Evolutionary conservation across 495 filamentous ascomycete species (phyloP).

Genomic region (Penicillium salamii): DNA sequence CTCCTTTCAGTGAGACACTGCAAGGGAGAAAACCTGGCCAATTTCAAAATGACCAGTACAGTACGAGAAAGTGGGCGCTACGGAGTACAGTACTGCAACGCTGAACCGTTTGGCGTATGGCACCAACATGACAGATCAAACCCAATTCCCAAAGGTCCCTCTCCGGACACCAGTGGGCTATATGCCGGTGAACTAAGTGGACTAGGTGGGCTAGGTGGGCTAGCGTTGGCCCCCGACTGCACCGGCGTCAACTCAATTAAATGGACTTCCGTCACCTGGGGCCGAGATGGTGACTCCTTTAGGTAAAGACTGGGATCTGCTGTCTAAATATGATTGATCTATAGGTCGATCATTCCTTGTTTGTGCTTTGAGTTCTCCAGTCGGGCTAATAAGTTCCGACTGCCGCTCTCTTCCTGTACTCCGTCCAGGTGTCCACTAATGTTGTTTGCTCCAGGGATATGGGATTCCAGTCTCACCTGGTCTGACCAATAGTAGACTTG

Average conservation of each 20-base stretch:
- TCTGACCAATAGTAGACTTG: no score
- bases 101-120: slow-evolving; percentile 7
- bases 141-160: not conserved
- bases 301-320: slow-evolving; percentile 4
- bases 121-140: slow-evolving; percentile 8
- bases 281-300: slow-evolving; percentile 9
- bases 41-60: no score
- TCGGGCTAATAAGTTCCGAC: not conserved
- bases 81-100: slow-evolving; percentile 1
- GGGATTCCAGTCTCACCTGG: no score
- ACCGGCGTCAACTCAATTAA: slow-evolving; percentile 25
- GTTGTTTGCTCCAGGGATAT: no score
- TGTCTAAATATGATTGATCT: no score
- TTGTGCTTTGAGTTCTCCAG: not conserved
- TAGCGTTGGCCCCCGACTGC: slow-evolving; percentile 7
- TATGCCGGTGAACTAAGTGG: not conserved
- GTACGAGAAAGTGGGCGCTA: slow-evolving; percentile 9
- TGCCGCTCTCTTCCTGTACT: no score
- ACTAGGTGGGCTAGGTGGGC: not conserved
- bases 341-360: not conserved
- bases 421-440: no score
- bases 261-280: slow-evolving; percentile 4
- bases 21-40: no score
- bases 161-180: no score
- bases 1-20: no score